These are phyloP conservation scores for Leccinum boreale DNA, from an alignment of 768 basidiomycete species.

Conservation along the genomic window DNA sequence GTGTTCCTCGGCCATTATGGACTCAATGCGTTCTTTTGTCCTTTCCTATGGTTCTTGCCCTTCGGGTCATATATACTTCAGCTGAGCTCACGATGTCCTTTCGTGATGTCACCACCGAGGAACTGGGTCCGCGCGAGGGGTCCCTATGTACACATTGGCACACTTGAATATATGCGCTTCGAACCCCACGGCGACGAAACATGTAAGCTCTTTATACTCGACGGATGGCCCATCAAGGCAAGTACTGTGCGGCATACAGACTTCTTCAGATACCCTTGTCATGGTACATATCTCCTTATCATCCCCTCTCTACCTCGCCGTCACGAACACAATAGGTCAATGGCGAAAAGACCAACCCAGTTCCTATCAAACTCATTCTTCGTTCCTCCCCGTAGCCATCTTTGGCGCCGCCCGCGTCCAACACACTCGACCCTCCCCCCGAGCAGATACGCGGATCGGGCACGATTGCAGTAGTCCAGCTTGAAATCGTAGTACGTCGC, in stretches of 20 bases:
- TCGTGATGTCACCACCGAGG: constrained; percentile 48
- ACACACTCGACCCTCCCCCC: no score
- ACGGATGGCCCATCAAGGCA: constrained; percentile 51
- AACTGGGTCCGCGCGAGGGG: constrained; percentile 43
- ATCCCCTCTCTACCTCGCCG: no score
- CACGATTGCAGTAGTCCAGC: no score
- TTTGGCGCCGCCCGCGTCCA: constrained; percentile 42
- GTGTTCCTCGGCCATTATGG: constrained; percentile 50
- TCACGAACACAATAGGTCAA: constrained; percentile 15
- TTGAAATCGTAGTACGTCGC: no score
- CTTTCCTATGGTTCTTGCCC: not conserved
- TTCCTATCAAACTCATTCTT: constrained; percentile 50
- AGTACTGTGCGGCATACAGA: not conserved
- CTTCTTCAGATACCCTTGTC: no score
- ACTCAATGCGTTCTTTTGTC: constrained; percentile 34
- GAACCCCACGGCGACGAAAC: constrained; percentile 40
- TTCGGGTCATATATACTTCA: not conserved
- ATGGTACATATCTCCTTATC: no score
- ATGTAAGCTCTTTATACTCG: constrained; percentile 46
- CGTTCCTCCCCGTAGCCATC: constrained; percentile 48
- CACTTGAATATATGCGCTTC: constrained; percentile 39
- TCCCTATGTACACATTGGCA: constrained; percentile 12
- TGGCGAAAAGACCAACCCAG: constrained; percentile 57
- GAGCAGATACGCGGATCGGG: no score
- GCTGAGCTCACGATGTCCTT: constrained; percentile 43